A percentile compares a stretch with the other conserved stretches of the same genome.
These are phyloP conservation scores for Phaeosphaeria sp. DNA, from an alignment of 2,329 filamentous ascomycete species.

Conservation along the genomic window DNA sequence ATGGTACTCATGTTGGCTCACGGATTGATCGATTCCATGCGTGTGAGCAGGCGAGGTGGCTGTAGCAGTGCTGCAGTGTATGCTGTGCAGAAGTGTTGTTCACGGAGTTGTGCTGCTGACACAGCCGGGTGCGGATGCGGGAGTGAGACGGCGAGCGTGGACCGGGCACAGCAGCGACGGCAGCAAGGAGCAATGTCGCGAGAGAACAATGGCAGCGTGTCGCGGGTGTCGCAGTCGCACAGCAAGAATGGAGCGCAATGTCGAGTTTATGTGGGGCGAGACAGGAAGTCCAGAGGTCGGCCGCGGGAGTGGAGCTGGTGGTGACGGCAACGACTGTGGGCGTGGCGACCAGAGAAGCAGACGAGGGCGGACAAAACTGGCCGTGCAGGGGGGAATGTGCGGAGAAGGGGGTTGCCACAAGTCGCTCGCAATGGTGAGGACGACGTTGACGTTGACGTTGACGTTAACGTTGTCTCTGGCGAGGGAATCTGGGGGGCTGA, in stretches of 20 bases:
- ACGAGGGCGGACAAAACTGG: constrained; percentile 1
- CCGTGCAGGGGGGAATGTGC: constrained; percentile 10
- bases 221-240: not conserved
- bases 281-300: not conserved
- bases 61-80: not conserved
- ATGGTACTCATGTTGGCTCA: constrained; percentile 1
- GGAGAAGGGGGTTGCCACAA: constrained; percentile 20
- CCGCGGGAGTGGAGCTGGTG: constrained; percentile 13
- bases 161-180: not conserved
- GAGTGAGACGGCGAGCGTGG: constrained; percentile 7
- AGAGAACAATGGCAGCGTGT: not conserved
- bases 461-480: too few species aligned
- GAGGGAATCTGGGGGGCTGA: constrained; percentile 3
- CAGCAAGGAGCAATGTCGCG: not conserved
- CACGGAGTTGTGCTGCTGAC: not conserved
- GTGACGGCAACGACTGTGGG: constrained; percentile 37
- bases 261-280: constrained; percentile 3
- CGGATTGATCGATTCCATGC: constrained; percentile 11
- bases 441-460: too few species aligned
- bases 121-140: constrained; percentile 11
- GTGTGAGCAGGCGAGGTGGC: not conserved
- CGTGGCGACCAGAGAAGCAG: constrained; percentile 34
- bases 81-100: not conserved
- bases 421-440: constrained; percentile 16
- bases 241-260: not conserved